Conservation (phyloP, 441 rosid genomes). For the Pelargonium cotyledonis region DNA sequence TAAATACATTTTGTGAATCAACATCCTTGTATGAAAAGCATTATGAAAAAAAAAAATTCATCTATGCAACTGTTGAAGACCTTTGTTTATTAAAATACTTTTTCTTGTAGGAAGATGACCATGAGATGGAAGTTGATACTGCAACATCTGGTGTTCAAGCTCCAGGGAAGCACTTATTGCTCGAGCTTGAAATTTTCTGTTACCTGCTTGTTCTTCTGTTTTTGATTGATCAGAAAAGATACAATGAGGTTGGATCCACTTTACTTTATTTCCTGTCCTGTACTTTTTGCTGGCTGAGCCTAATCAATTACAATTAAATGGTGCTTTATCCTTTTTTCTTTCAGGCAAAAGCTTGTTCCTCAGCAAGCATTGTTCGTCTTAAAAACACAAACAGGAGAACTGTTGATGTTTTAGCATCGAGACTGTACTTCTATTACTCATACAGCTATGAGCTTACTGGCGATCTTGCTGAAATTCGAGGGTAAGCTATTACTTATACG, state of each 20-base stretch:
- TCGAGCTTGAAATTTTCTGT: slow-evolving; percentile 48
- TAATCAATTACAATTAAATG: not conserved
- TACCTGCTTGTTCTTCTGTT: slow-evolving; percentile 50
- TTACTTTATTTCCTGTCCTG: not conserved
- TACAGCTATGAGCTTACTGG: slow-evolving; percentile 65
- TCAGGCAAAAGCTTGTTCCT: slow-evolving; percentile 47
- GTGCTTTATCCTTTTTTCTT: not conserved
- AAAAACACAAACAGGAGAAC: slow-evolving; percentile 63
- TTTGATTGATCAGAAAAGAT: slow-evolving; percentile 50
- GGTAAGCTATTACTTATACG: slow-evolving; percentile 31
- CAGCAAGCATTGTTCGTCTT: slow-evolving; percentile 52
- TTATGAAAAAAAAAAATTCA: not conserved
- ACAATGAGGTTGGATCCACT: slow-evolving; percentile 22
- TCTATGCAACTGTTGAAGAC: not conserved
- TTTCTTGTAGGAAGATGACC: slow-evolving; percentile 38
- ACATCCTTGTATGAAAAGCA: not conserved
- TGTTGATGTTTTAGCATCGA: slow-evolving; percentile 62
- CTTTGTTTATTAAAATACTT: not conserved
- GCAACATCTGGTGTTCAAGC: slow-evolving; percentile 36
- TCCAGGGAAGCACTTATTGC: slow-evolving; percentile 35
- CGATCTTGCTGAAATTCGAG: slow-evolving; percentile 64
- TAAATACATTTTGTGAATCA: not conserved
- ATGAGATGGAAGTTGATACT: slow-evolving; percentile 52
- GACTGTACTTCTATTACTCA: slow-evolving; percentile 65
- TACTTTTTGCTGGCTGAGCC: not conserved